Evolutionary conservation across 345 rosid species (phyloP).

Genomic region (Eucalyptus erythrocorys): DNA sequence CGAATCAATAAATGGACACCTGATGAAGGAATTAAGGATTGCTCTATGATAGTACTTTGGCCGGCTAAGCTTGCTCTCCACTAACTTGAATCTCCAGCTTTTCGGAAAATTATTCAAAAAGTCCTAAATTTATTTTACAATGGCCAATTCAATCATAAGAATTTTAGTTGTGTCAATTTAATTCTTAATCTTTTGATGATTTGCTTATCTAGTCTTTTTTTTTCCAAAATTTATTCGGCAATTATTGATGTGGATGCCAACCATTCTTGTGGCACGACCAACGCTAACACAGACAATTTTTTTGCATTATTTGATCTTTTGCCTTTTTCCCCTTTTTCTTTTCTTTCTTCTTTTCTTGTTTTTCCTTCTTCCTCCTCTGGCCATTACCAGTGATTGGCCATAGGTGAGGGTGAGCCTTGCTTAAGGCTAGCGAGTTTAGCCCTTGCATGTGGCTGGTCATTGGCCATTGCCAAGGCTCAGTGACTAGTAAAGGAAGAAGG

Average conservation of each 20-base stretch:
- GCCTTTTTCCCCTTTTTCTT: too few relatives aligned
- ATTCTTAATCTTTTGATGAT: background rate
- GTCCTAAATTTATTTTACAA: background rate
- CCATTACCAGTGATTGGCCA: background rate
- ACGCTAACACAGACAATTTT: accelerated
- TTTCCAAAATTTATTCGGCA: background rate
- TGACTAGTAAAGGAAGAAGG: background rate
- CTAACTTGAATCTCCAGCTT: background rate
- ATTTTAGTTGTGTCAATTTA: background rate
- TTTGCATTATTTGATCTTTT: background rate
- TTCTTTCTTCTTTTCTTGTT: too few relatives aligned
- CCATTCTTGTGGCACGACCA: accelerated
- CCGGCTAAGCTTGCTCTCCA: background rate
- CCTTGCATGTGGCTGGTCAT: accelerated
- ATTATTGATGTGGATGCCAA: background rate
- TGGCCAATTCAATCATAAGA: background rate
- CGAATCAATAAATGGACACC: background rate
- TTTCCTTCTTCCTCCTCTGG: background rate
- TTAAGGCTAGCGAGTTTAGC: background rate
- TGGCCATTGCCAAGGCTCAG: accelerated
- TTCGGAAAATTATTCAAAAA: background rate
- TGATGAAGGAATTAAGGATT: background rate
- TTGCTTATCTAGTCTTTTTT: background rate
- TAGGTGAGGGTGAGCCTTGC: background rate
- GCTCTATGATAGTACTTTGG: background rate